Conservation (phyloP, 2,329 filamentous ascomycete genomes). For the Epichloe sibirici region DNA sequence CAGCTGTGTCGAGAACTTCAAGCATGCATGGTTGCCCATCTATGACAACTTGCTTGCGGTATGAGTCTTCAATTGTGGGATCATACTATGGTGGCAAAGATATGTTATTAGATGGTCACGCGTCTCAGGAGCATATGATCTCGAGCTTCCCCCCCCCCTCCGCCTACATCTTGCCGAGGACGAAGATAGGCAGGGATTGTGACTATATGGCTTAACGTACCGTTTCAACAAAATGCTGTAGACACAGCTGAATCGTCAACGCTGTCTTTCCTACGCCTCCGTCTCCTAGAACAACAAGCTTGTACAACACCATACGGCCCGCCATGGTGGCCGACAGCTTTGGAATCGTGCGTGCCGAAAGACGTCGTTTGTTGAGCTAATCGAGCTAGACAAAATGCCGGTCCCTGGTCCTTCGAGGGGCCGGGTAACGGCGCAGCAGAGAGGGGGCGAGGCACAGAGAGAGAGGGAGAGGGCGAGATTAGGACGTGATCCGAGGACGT, state of each 20-base stretch:
- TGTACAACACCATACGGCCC: slow-evolving; percentile 91
- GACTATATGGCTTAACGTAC: slow-evolving; percentile 30
- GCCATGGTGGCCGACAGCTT: slow-evolving; percentile 45
- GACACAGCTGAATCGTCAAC: slow-evolving; percentile 87
- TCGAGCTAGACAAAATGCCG: neutral
- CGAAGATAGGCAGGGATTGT: neutral
- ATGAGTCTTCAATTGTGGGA: slow-evolving; percentile 79
- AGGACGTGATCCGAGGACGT: neutral
- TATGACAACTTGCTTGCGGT: slow-evolving; percentile 83
- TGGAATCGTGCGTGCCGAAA: neutral
- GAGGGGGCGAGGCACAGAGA: neutral
- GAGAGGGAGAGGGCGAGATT: neutral
- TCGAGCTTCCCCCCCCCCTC: neutral
- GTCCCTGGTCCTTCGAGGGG: neutral
- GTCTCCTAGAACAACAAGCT: slow-evolving; percentile 88
- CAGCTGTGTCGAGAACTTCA: slow-evolving; percentile 91
- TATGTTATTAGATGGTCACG: slow-evolving; percentile 1
- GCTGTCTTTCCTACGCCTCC: slow-evolving; percentile 92
- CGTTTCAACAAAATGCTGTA: slow-evolving; percentile 97
- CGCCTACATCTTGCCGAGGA: neutral
- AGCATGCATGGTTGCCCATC: slow-evolving; percentile 94
- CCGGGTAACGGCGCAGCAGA: neutral
- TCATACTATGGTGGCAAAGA: slow-evolving; percentile 47
- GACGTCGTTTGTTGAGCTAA: neutral
- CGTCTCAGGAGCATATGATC: neutral